Percentiles rank a stretch among this genome's conserved stretches.
phyloP scores from a whole-genome alignment of 2,329 filamentous ascomycete species.

The Phialocephala sp. region DNA sequence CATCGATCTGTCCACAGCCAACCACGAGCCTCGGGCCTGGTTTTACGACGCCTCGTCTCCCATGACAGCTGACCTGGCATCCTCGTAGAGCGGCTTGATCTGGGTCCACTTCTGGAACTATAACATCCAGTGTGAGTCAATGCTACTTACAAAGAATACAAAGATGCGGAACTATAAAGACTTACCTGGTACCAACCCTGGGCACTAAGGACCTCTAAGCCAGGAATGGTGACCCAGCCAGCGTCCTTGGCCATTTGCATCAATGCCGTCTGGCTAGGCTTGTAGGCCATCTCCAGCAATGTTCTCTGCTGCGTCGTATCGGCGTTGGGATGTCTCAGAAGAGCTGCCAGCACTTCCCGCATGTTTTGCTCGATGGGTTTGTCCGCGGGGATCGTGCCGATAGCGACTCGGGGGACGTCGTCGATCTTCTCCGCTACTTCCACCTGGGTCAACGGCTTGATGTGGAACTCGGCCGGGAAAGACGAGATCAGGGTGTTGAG shows the following conservation, averaged over 20 bases:
- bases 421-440: conserved; percentile 56
- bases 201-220: conserved; percentile 85
- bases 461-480: conserved; percentile 76
- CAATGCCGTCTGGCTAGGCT: conserved; percentile 79
- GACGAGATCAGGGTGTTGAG: conserved; percentile 69
- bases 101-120: conserved; percentile 86
- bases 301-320: conserved; percentile 53
- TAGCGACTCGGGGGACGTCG: conserved; percentile 70
- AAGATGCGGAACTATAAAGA: background rate
- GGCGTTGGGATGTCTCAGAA: conserved; percentile 51
- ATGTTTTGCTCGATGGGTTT: conserved; percentile 77
- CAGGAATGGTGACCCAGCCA: conserved; percentile 84
- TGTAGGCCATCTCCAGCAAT: conserved; percentile 95
- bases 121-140: background rate
- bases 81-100: conserved; percentile 73
- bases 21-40: background rate
- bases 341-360: conserved; percentile 63
- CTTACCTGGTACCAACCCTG: conserved; percentile 88
- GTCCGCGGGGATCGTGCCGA: conserved; percentile 92
- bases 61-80: conserved; percentile 68
- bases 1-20: background rate
- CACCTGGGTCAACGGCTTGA: conserved; percentile 64
- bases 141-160: background rate
- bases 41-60: conserved; percentile 24
- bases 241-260: conserved; percentile 82